Percentiles rank a stretch among this genome's conserved stretches.
Conservation (phyloP, 805 yeast genomes). For the Kregervanrija delftensis region DNA sequence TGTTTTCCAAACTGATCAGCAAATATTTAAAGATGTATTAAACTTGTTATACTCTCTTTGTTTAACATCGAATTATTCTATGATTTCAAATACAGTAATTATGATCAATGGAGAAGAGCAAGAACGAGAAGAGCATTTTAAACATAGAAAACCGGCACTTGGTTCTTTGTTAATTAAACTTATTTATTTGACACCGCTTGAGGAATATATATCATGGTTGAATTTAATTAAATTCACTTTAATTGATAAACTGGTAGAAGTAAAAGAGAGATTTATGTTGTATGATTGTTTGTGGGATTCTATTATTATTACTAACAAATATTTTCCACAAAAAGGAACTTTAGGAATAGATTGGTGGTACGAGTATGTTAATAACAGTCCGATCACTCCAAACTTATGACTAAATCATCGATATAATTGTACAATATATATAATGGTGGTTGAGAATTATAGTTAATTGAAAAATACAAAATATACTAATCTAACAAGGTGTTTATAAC, state of each 20-base stretch:
- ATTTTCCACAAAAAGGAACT: conserved; percentile 50
- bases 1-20: conserved; percentile 24
- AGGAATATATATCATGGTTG: conserved; percentile 40
- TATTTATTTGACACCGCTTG: conserved; percentile 45
- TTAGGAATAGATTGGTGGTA: conserved; percentile 63
- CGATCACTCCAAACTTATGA: conserved; percentile 9
- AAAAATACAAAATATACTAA: neutral
- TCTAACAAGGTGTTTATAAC: neutral
- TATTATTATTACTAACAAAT: conserved; percentile 42
- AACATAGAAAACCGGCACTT: conserved; percentile 35
- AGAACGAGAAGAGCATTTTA: neutral
- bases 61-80: conserved; percentile 11
- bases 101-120: no score
- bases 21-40: conserved; percentile 30
- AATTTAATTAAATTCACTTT: conserved; percentile 31
- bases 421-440: neutral
- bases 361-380: conserved; percentile 24
- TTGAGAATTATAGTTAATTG: neutral
- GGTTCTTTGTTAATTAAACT: conserved; percentile 41
- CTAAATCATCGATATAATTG: neutral
- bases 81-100: neutral
- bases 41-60: conserved; percentile 37
- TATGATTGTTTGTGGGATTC: conserved; percentile 42
- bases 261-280: conserved; percentile 33
- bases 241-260: conserved; percentile 20